These are phyloP conservation scores for Ceratocystis huliohia DNA, from an alignment of 2,329 filamentous ascomycete genomes.

Conservation along the genomic window DNA sequence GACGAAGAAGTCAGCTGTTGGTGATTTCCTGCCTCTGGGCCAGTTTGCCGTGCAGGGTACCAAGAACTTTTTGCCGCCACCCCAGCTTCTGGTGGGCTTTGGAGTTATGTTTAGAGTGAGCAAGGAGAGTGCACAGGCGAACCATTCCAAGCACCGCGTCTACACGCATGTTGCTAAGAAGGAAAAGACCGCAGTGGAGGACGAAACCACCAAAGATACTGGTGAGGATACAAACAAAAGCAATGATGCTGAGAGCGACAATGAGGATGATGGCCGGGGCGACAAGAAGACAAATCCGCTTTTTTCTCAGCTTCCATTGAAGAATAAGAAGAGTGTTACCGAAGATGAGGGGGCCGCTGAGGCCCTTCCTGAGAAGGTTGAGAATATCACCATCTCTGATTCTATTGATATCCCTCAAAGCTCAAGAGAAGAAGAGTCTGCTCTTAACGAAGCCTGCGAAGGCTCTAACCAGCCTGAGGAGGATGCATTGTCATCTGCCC, in stretches of 20 bases:
- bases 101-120: slow-evolving; percentile 80
- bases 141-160: slow-evolving; percentile 57
- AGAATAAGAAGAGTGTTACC: neutral
- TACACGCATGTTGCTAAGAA: slow-evolving; percentile 20
- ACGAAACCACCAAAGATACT: slow-evolving; percentile 21
- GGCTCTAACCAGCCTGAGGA: slow-evolving; percentile 22
- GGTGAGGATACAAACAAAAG: neutral
- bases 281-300: slow-evolving; percentile 12
- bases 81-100: slow-evolving; percentile 76
- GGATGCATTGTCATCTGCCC: slow-evolving; percentile 18
- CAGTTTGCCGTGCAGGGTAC: slow-evolving; percentile 70
- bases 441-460: neutral
- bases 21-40: slow-evolving; percentile 67
- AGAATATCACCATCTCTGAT: neutral
- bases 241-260: neutral
- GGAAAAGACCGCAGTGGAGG: slow-evolving; percentile 23
- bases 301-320: neutral
- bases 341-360: neutral
- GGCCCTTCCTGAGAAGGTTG: neutral
- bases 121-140: slow-evolving; percentile 62
- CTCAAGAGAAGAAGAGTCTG: slow-evolving; percentile 3
- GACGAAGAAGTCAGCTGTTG: slow-evolving; percentile 66
- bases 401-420: neutral
- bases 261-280: neutral
- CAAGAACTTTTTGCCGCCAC: slow-evolving; percentile 84